phyloP scores from a whole-genome alignment of 2,329 filamentous ascomycete species.

The Penicillium sp. region DNA sequence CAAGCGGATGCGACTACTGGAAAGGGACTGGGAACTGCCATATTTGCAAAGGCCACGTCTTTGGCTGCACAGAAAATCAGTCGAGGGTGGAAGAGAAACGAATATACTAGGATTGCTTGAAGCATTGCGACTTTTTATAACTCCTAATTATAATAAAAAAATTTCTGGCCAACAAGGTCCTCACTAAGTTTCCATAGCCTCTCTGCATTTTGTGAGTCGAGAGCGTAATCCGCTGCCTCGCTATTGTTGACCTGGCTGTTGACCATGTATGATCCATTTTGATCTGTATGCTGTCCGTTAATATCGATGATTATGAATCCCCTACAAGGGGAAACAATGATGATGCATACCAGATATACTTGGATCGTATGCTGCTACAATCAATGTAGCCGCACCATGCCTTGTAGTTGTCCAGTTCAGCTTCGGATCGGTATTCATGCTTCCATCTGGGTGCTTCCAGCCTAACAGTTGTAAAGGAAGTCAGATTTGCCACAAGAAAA shows the following conservation, averaged over 20 bases:
- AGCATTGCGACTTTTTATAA: too few species aligned
- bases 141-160: neutral
- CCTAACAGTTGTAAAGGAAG: neutral
- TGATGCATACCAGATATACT: neutral
- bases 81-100: neutral
- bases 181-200: neutral
- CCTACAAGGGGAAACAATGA: too few species aligned
- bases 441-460: neutral
- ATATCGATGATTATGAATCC: neutral
- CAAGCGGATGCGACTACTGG: neutral
- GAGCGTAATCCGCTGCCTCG: neutral
- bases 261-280: neutral
- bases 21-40: neutral
- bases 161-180: neutral
- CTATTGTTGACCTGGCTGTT: neutral
- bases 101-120: too few species aligned
- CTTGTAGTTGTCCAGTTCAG: neutral
- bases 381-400: neutral
- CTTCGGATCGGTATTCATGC: neutral
- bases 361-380: neutral
- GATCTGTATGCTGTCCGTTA: neutral
- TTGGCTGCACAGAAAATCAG: neutral
- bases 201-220: neutral
- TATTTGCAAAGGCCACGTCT: neutral
- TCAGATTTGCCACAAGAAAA: neutral